phyloP scores from a whole-genome alignment of 345 rosid genomes.

The Pistacia vera region DNA sequence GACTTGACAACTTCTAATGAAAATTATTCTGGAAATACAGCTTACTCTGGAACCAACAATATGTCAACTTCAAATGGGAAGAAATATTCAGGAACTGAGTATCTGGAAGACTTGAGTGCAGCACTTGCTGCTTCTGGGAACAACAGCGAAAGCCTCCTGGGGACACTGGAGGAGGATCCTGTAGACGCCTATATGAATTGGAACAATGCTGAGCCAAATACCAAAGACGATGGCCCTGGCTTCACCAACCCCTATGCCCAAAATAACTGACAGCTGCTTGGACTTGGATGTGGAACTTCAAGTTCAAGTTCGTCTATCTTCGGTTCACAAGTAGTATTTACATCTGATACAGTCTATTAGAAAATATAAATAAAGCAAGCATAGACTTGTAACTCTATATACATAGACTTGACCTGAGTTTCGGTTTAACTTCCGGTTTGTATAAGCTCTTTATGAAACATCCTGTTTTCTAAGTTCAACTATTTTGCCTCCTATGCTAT shows the following conservation, averaged over 20 bases:
- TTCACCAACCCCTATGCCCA: background rate
- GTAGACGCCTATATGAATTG: conserved; percentile 6
- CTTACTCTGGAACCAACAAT: no score
- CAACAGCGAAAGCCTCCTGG: background rate
- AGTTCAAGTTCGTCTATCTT: background rate
- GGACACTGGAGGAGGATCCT: background rate
- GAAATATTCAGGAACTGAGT: background rate
- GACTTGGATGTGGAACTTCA: background rate
- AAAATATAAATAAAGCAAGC: background rate
- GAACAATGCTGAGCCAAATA: background rate
- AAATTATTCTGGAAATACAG: background rate
- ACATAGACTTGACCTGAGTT: background rate
- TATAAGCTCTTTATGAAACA: background rate
- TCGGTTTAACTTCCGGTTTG: background rate
- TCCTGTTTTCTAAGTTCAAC: background rate
- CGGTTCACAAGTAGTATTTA: conserved; percentile 1
- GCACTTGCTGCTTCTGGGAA: background rate
- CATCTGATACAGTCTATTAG: background rate
- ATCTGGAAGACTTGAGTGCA: conserved; percentile 12
- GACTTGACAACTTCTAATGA: background rate
- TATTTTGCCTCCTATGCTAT: no score
- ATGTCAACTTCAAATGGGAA: background rate
- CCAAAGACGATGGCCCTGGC: background rate
- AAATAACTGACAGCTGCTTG: background rate
- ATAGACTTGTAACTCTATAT: background rate